phyloP scores from a whole-genome alignment of 495 filamentous ascomycete species.

The Astrocystis sublimbata region DNA sequence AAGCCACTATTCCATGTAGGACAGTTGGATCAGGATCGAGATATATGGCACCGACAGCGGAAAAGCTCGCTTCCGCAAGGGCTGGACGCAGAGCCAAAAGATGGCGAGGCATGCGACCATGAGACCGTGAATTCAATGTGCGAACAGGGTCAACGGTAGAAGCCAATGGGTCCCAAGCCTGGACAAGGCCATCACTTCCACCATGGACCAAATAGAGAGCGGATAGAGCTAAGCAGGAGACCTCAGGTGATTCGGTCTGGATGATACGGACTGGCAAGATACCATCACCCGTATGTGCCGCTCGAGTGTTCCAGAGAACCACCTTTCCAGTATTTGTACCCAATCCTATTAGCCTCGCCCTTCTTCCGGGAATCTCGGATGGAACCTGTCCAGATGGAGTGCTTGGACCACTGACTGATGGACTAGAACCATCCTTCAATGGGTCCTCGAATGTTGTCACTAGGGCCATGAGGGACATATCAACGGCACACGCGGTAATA shows the following conservation, averaged over 20 bases:
- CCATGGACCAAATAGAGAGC: constrained; percentile 89
- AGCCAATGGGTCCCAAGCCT: constrained; percentile 93
- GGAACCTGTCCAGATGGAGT: constrained; percentile 33
- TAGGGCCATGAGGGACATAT: constrained; percentile 70
- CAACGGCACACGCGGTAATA: constrained; percentile 74
- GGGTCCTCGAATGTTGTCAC: constrained; percentile 77
- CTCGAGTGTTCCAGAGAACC: constrained; percentile 84
- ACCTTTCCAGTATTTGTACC: constrained; percentile 80
- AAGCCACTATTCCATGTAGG: constrained; percentile 87
- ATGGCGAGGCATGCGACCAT: constrained; percentile 64
- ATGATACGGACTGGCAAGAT: constrained; percentile 73
- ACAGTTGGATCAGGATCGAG: constrained; percentile 87
- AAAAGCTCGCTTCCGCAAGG: constrained; percentile 63
- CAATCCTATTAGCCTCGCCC: constrained; percentile 76
- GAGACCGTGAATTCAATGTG: constrained; percentile 87
- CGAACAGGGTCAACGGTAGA: constrained; percentile 78
- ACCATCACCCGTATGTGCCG: constrained; percentile 48
- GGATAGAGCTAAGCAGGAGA: constrained; percentile 82
- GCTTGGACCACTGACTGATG: constrained; percentile 19
- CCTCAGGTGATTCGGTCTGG: constrained; percentile 85
- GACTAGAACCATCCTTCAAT: constrained; percentile 37
- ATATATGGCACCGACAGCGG: constrained; percentile 77
- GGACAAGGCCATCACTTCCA: constrained; percentile 91
- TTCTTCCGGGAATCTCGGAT: constrained; percentile 74
- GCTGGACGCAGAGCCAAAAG: constrained; percentile 41